Base-by-base conservation (phyloP, 75 land plant species). In the Selaginella moellendorffii region DNA sequence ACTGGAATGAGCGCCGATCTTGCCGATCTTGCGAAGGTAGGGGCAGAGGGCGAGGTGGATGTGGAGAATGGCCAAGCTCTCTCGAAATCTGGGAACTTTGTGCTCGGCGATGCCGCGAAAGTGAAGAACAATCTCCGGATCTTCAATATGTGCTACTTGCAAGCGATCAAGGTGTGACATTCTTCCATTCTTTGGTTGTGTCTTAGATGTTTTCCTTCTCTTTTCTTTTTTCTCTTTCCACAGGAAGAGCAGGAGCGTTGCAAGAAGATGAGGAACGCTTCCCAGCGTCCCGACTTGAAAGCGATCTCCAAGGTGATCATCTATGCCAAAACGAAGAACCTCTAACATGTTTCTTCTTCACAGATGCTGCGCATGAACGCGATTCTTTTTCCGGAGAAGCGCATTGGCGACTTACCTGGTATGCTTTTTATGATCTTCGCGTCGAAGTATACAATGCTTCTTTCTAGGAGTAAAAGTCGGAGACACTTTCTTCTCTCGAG, bases 381-480 rank as follows among this genome's bases (percentile, higher is more conserved):
- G 22, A 2, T 1, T 70, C 1, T 24, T 1, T 53, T 63, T 17
- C 52, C 18, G 19, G 20, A 8, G 14, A 63, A 54, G 14, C 30
- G 21, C 24, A 31, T 74, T 14, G 46, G 46, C 14, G 46, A 36
- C 46, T 14, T 36, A 14, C 46, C 46, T 36, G 46, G 46, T 36
- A 36, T 5, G 28, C 36, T 1, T 61, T 46, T 23, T 31, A 30
- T 17, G 53, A 46, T 65, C 8, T 8, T 56, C n/a, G 19, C n/a
- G 2, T 56, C n/a, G 5, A 8, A 9, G 5, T 8, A 9, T 56
- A 25, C n/a, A 8, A 56, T 19, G 2, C 19, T 56, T 19, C 59
- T 24, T 56, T 2, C 28, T 75, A 90, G 97, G 97, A 29, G 75
- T 90, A 66, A 74, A 78, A 60, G 88, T 87, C 52, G 97, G 97